Evolutionary conservation across 192 early-diverging fungal species (phyloP).

Genomic region (Coemansia sp.): DNA sequence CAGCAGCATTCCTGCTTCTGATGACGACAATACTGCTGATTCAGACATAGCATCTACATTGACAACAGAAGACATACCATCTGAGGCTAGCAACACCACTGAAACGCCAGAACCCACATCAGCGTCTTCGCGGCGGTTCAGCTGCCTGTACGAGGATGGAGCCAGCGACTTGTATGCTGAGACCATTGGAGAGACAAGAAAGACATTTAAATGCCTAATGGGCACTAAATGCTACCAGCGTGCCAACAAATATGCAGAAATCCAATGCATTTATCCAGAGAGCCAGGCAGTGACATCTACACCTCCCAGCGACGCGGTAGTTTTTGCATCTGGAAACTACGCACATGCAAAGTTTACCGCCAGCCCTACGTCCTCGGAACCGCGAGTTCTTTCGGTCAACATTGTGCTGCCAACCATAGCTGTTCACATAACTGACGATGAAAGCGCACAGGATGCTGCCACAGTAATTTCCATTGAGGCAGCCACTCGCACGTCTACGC

Average conservation of each 20-base stretch:
- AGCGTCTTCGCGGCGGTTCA: constrained; percentile 5
- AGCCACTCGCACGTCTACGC: neutral
- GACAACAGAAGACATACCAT: too few relatives aligned
- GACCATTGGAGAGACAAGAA: constrained; percentile 4
- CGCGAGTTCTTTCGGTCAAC: constrained; percentile 31
- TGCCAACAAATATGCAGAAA: constrained; percentile 1
- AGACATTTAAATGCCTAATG: constrained; percentile 12
- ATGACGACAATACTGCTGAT: too few relatives aligned
- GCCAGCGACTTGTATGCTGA: constrained; percentile 22
- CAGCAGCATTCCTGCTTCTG: too few relatives aligned
- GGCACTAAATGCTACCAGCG: constrained; percentile 29
- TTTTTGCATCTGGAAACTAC: neutral
- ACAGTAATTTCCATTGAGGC: constrained; percentile 28
- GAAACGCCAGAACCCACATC: too few relatives aligned
- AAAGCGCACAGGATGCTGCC: constrained; percentile 3
- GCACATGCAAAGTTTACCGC: neutral
- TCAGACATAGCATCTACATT: too few relatives aligned
- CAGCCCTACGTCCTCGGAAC: constrained; percentile 28
- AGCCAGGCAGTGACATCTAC: neutral
- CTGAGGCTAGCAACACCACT: too few relatives aligned
- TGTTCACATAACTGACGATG: constrained; percentile 30
- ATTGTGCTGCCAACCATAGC: constrained; percentile 43
- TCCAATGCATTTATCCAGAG: constrained; percentile 8
- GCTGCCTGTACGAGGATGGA: constrained; percentile 19
- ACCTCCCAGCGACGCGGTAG: neutral